Conservation (phyloP, 495 filamentous ascomycete species). For the Xylaria venustula region DNA sequence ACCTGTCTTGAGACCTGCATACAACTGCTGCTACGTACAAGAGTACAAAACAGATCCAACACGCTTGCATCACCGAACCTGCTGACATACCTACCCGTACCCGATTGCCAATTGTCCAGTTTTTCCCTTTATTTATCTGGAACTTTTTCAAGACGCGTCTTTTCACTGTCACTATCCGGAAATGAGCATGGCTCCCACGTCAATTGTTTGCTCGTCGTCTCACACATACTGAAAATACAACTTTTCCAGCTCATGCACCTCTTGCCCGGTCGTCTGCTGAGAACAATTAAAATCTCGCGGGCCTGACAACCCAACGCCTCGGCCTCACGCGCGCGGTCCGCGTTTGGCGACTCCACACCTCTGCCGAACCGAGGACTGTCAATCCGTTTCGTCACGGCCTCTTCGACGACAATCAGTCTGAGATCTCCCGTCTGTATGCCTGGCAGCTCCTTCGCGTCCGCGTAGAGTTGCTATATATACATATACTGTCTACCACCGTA, state of each 20-base stretch:
- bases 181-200: constrained; percentile 2
- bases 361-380: constrained; percentile 16
- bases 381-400: constrained; percentile 19
- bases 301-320: constrained; percentile 7
- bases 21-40: constrained; percentile 8
- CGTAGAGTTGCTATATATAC: constrained; percentile 25
- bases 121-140: neutral
- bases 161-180: neutral
- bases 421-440: constrained; percentile 7
- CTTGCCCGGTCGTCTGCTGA: neutral
- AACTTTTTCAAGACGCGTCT: constrained; percentile 1
- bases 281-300: neutral
- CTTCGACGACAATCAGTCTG: constrained; percentile 24
- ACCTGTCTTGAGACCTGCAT: constrained; percentile 24
- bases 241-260: neutral
- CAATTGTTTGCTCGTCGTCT: neutral
- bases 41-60: constrained; percentile 6
- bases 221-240: neutral
- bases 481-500: constrained; percentile 17
- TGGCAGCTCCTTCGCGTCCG: constrained; percentile 11
- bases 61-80: constrained; percentile 7
- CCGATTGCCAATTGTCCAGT: neutral
- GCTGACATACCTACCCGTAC: no score
- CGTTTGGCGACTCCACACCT: constrained; percentile 13
- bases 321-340: neutral